Evolutionary conservation across 495 filamentous ascomycete species (phyloP).

Genomic region (Sporormia fimetaria): DNA sequence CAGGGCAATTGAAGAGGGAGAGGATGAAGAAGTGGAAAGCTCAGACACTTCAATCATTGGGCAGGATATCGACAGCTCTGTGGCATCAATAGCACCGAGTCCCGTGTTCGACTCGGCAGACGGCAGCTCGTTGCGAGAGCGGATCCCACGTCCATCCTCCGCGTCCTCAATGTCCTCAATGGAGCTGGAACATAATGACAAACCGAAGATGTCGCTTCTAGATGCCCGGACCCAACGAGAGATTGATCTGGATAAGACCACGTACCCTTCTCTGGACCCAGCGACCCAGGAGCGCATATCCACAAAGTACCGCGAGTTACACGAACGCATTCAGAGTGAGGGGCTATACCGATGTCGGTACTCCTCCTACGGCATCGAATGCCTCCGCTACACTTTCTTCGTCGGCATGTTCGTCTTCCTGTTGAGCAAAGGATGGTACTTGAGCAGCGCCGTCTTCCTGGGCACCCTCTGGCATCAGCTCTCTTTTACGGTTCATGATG

Average conservation of each 20-base stretch:
- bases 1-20: constrained; percentile 40
- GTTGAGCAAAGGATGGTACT: constrained; percentile 64
- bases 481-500: constrained; percentile 91
- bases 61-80: constrained; percentile 36
- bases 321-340: constrained; percentile 57
- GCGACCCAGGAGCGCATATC: constrained; percentile 69
- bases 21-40: constrained; percentile 30
- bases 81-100: constrained; percentile 36
- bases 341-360: constrained; percentile 83
- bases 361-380: constrained; percentile 64
- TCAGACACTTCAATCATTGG: constrained; percentile 29
- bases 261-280: constrained; percentile 70
- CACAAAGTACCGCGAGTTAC: constrained; percentile 64
- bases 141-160: constrained; percentile 22
- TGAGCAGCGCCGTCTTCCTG: constrained; percentile 59
- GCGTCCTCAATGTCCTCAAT: constrained; percentile 38
- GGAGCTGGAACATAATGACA: constrained; percentile 35
- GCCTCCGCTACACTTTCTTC: constrained; percentile 62
- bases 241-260: constrained; percentile 62
- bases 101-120: constrained; percentile 10
- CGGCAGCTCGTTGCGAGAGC: not conserved
- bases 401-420: constrained; percentile 52
- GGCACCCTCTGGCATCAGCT: constrained; percentile 92
- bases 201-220: constrained; percentile 49
- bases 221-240: constrained; percentile 65